Evolutionary conservation across 2,329 filamentous ascomycete genomes (phyloP), one percentile per base, ranked within the genome.

Genomic region (Westerdykella sp.): DNA sequence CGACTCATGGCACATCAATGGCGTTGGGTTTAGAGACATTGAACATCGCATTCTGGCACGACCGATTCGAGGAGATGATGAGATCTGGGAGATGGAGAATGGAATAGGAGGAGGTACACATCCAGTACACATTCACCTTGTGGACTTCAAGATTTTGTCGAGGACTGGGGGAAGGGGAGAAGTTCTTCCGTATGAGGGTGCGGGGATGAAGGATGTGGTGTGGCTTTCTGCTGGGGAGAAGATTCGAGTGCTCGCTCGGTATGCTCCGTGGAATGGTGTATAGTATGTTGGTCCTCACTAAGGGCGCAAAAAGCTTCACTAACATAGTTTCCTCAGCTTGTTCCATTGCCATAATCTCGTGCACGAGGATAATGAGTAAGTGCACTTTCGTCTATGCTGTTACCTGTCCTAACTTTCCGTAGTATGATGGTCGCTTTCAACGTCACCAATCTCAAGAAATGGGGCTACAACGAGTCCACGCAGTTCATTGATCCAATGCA

Each of bases 141-240:
- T 82, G 38, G 77, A 80, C 52, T 76, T 81, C 59, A 71, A 74
- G 43, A 66, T 81, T 30, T 51, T 79, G 16, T 67, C 64, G 6
- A 73, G 78, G 14, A 69, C 56, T 0, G 73, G 73, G 4, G 70
- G 70, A 9, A 61, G 67, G 4, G 48, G 52, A 14, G 55, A 53
- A 11, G 70, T 80, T 4, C 52, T 69, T 47, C 69, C 74, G 0
- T 81, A 81, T 49, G 78, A 81, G 60, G 62, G 66, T 2, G 71
- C 68, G 0, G 77, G 74, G 0, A 69, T 79, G 14, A 80, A 81
- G 58, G 78, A 81, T 50, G 73, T 79, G 1, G 76, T 80, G 2
- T 75, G 76, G 68, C 66, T 81, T 1, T 73, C 70, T 9, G 62
- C 60, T 1, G 70, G 71, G 14, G 77, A 81, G 46, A 51, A 43